Evolutionary conservation across 2,329 filamentous ascomycete genomes (phyloP), one percentile per base, ranked within the genome.

Genomic region (Botrytis galanthina): DNA sequence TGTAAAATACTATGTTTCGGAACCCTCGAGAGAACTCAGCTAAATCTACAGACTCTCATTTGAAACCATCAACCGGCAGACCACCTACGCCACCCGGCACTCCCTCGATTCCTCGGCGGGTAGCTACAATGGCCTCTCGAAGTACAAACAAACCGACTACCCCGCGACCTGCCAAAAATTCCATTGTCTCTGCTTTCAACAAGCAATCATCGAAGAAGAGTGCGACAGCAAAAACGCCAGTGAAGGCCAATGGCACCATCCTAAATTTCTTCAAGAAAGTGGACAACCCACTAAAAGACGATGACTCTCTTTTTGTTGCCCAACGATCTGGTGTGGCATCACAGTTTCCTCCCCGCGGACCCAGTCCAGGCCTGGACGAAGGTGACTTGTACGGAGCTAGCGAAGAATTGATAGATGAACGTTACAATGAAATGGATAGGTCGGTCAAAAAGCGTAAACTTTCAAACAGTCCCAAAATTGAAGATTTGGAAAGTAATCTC

Each of bases 231-330:
- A 80, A 78, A 61, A 73, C 76, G 20, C 74, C 76, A 14, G 75
- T 67, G 8, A 81, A 79, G 72, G 83, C 84, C 0, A 93, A 93
- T 78, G 85, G 86, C 10, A 93, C 90, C 75, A 93, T 94, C 46
- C 82, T 93, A 22, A 93, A 83, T 75, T 94, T 93, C 81, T 94
- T 94, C 80, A 90, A 92, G 79, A 94, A 93, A 79, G 85, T 88
- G 0, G 87, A 87, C 20, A 82, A 82, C 0, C 82, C 78, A 18
- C 39, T 81, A 70, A 83, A 87, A 73, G 86, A 91, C 75, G 71
- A 72, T 32, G 84, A 90, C 73, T 84, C 85, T 32, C 85, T 92
- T 16, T 92, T 93, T 73, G 81, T 85, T 4, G 82, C 84, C 37
- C 81, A 78, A 73, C 78, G 77, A 74, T 80, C 75, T 74, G 76